These are phyloP conservation scores for Naganishia onofrii DNA, from an alignment of 768 basidiomycete species.

Conservation along the genomic window DNA sequence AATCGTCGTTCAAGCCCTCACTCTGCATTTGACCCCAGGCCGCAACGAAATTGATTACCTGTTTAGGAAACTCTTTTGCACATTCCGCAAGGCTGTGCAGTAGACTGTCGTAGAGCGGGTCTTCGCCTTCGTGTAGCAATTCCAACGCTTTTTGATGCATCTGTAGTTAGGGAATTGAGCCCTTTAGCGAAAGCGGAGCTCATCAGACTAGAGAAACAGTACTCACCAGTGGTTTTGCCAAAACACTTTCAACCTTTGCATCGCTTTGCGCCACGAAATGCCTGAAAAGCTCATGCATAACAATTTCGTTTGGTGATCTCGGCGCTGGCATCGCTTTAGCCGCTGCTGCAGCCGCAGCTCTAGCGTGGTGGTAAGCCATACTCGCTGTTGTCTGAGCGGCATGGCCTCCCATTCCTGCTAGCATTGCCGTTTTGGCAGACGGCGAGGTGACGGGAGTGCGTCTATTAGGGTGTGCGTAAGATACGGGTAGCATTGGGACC, in stretches of 20 bases:
- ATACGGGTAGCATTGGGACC: conserved; percentile 1
- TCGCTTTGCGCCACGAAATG: conserved; percentile 26
- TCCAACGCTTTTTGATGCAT: conserved; percentile 20
- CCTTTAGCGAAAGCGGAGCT: neutral
- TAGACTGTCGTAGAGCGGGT: conserved; percentile 19
- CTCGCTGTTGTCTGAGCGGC: neutral
- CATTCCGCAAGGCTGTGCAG: conserved; percentile 20
- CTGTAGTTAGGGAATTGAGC: neutral
- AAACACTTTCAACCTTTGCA: conserved; percentile 22
- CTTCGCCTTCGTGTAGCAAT: conserved; percentile 14
- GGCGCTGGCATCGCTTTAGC: conserved; percentile 26
- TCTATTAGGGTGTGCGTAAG: conserved; percentile 14
- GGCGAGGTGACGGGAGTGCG: conserved; percentile 13
- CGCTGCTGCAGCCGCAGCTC: conserved; percentile 8
- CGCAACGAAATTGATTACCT: conserved; percentile 21
- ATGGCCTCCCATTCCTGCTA: conserved; percentile 14
- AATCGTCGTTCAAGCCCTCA: conserved; percentile 7
- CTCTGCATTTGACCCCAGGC: conserved; percentile 28
- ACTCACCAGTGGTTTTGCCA: conserved; percentile 28
- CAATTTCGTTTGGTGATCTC: conserved; percentile 29
- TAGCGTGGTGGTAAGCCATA: conserved; percentile 19
- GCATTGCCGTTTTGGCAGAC: conserved; percentile 15
- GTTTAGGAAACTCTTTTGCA: conserved; percentile 14
- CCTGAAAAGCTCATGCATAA: conserved; percentile 30
- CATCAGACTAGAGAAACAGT: neutral